A percentile compares a stretch with the other conserved stretches of the same genome.
Conservation (phyloP, 163 green algal genomes). For the Trebouxia gelatinosa region DNA sequence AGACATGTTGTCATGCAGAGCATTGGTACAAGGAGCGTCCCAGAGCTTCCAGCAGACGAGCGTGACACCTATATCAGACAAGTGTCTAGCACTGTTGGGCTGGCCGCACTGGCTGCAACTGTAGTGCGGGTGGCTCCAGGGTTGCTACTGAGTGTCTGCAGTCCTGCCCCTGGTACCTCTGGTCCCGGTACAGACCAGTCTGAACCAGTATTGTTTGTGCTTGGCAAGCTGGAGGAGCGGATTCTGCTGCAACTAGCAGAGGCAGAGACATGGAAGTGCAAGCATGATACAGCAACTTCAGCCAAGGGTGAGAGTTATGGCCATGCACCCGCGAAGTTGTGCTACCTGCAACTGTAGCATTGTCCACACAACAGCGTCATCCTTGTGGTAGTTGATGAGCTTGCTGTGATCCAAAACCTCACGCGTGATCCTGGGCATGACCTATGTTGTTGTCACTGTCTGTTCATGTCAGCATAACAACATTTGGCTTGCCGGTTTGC, state of each 20-base stretch:
- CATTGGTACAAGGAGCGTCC: constrained; percentile 53
- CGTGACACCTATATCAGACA: constrained; percentile 60
- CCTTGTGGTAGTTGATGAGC: too few relatives aligned
- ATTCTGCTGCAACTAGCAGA: constrained; percentile 4
- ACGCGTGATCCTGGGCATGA: too few relatives aligned
- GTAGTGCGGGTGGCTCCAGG: constrained; percentile 58
- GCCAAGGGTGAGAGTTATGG: too few relatives aligned
- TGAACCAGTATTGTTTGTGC: constrained; percentile 14
- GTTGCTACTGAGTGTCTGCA: constrained; percentile 14
- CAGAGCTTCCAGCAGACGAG: constrained; percentile 47
- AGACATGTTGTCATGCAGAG: not conserved
- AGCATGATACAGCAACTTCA: constrained; percentile 9
- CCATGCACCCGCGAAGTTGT: too few relatives aligned
- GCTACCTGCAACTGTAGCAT: too few relatives aligned
- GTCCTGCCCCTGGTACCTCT: not conserved
- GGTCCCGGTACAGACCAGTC: constrained; percentile 27
- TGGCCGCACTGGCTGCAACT: constrained; percentile 65
- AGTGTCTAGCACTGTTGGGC: constrained; percentile 57
- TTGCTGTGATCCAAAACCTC: too few relatives aligned
- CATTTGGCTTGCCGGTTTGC: not conserved
- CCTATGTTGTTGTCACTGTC: too few relatives aligned
- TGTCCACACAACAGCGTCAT: too few relatives aligned
- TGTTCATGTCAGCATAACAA: too few relatives aligned
- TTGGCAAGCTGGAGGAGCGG: constrained; percentile 5
- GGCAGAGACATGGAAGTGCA: constrained; percentile 25